Conservation (phyloP, 768 basidiomycete species). For the Suillus americanus region DNA sequence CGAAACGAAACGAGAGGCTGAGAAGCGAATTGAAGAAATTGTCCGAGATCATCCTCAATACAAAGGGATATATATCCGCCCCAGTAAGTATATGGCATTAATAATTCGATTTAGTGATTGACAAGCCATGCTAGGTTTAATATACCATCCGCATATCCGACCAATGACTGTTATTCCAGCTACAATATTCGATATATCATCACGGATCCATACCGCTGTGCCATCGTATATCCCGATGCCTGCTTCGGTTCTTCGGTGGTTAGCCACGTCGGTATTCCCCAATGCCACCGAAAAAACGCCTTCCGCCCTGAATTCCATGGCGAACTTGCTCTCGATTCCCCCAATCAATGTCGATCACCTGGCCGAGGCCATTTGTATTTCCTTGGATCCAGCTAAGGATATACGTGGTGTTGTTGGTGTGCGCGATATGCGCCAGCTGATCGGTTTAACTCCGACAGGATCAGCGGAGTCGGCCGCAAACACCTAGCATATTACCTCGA, state of each 20-base stretch:
- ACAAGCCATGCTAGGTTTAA: constrained; percentile 59
- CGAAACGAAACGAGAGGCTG: constrained; percentile 91
- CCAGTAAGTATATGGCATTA: constrained; percentile 58
- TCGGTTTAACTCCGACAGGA: constrained; percentile 59
- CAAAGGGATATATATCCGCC: constrained; percentile 81
- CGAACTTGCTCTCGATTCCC: constrained; percentile 78
- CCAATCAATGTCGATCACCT: constrained; percentile 97
- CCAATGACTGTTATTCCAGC: constrained; percentile 89
- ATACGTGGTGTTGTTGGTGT: constrained; percentile 71
- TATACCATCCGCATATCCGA: constrained; percentile 93
- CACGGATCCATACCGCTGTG: constrained; percentile 62
- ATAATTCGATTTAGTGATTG: not conserved
- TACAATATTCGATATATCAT: constrained; percentile 77
- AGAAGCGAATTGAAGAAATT: constrained; percentile 61
- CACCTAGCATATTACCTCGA: not conserved
- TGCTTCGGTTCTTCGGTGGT: constrained; percentile 55
- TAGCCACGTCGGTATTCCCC: constrained; percentile 35
- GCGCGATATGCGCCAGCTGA: constrained; percentile 67
- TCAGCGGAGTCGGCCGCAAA: constrained; percentile 7
- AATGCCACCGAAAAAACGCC: constrained; percentile 28
- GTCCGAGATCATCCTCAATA: constrained; percentile 44
- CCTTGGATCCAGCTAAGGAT: constrained; percentile 48
- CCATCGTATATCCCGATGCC: constrained; percentile 64
- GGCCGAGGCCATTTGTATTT: constrained; percentile 75
- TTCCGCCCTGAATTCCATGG: constrained; percentile 62